Base-by-base conservation (phyloP, 345 rosid species). In the Lepidium didymum region DNA sequence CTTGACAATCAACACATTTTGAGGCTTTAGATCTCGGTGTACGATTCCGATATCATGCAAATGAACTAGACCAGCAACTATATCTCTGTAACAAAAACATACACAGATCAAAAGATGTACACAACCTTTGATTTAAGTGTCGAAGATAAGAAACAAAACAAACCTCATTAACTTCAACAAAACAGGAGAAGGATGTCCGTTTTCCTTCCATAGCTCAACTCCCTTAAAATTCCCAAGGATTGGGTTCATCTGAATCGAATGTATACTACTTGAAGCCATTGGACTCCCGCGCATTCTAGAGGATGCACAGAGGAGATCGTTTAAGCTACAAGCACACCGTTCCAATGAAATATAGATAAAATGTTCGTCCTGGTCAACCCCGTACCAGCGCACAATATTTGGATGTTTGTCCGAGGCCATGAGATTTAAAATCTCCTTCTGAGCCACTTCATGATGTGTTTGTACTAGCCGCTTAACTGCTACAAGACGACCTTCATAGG, bases 11-110 rank as follows among this genome's bases (percentile, higher is more conserved):
- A 89, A 81, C 54, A 89, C 96, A 82, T 89, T 86, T 75, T 82
- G 96, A 70, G 96, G 96, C 77, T 86, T 89, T 64, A 89, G 75
- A 75, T 89, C 96, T 65, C 88, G 82, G 64, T 89, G 96, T 46
- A 89, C 72, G 46, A 89, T 86, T 64, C 92, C 96, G 61, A 86
- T 67, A 68, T 86, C 88, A 58, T 89, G 96, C 57, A 89, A 77
- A 82, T 89, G 96, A 62, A 73, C 85, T 71, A 89, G 81, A 53
- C 92, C 90, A 21, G 83, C 77, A 50, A 89, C 86, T 58, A 86
- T 43, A 61, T 89, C 87, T 75, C 96, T 89, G 83, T 71, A 59
- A 61, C 47, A 70, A 46, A 56, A 43, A 54, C 72, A 64, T 33
- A 62, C 56, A 41, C 14, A 54, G 4, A 62, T 68, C 37, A 68